phyloP scores from a whole-genome alignment of 306 rosid genomes.

The Dryas alaskensis region DNA sequence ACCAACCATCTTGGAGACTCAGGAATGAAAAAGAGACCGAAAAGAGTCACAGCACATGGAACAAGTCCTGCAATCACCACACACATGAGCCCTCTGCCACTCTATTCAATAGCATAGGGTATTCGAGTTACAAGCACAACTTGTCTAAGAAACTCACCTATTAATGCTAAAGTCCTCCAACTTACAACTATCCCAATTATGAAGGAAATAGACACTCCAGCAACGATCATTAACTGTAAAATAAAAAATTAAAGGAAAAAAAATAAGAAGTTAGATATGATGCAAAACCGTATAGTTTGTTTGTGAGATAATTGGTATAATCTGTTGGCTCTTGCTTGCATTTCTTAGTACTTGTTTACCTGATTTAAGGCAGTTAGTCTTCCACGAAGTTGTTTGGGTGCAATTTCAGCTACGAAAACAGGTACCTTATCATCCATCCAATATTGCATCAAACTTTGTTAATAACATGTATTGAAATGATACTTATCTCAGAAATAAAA shows the following conservation, averaged over 20 bases:
- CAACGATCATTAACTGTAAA: conserved; percentile 66
- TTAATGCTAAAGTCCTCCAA: conserved; percentile 78
- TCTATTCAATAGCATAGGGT: not conserved
- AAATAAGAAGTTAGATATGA: not conserved
- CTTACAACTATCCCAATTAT: conserved; percentile 70
- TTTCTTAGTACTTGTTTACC: conserved; percentile 34
- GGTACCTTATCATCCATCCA: conserved; percentile 62
- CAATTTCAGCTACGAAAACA: conserved; percentile 83
- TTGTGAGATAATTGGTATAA: not conserved
- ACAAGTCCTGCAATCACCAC: conserved; percentile 57
- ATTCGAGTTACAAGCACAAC: conserved; percentile 11
- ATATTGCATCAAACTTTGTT: conserved; percentile 3
- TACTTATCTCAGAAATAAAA: not conserved
- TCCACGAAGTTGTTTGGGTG: conserved; percentile 87
- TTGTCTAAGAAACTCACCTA: conserved; percentile 37
- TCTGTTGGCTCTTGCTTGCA: not conserved
- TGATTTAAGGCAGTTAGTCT: conserved; percentile 78
- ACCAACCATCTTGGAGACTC: conserved; percentile 99
- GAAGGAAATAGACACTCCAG: conserved; percentile 67
- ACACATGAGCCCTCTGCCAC: conserved; percentile 24
- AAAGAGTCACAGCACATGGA: conserved; percentile 66
- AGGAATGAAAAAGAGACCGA: conserved; percentile 84
- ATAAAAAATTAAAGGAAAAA: conserved; percentile 6
- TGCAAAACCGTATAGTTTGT: not conserved
- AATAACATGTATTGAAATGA: conserved; percentile 5